phyloP scores from a whole-genome alignment of 176 grass and related monocot genomes.

The Triticum aestivum region DNA sequence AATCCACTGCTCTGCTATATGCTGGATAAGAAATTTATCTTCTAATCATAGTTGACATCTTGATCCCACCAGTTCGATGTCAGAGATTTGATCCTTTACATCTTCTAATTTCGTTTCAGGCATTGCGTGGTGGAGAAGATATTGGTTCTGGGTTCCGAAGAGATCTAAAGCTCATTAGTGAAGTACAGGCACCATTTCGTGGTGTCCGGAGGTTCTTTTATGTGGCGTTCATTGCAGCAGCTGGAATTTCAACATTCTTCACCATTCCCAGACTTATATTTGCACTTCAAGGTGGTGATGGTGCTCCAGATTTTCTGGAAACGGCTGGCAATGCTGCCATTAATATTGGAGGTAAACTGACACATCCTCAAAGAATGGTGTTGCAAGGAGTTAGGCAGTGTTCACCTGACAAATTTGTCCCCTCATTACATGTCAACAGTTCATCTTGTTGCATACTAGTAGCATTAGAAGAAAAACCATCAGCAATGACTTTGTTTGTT shows the following conservation, averaged over 20 bases:
- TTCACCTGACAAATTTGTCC: neutral
- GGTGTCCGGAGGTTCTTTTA: constrained; percentile 98
- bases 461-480: neutral
- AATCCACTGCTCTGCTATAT: constrained; percentile 16
- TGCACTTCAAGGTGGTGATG: constrained; percentile 80
- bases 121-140: constrained; percentile 80
- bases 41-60: constrained; percentile 4
- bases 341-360: constrained; percentile 90
- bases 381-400: constrained; percentile 10
- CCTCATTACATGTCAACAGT: constrained; percentile 8
- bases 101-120: constrained; percentile 46
- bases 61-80: neutral
- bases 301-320: constrained; percentile 81
- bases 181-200: constrained; percentile 97
- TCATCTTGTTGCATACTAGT: neutral
- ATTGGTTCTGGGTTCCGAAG: constrained; percentile 89
- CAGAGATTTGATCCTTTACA: constrained; percentile 5
- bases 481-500: neutral
- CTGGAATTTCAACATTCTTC: constrained; percentile 91
- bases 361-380: constrained; percentile 18
- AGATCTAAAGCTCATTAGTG: constrained; percentile 96
- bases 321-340: constrained; percentile 82
- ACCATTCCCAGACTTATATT: constrained; percentile 86
- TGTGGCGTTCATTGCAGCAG: constrained; percentile 78
- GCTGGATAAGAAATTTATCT: constrained; percentile 4